Evolutionary conservation across 306 rosid genomes (phyloP), one percentile per base, ranked within the genome.

Genomic region (Quercus gilva): DNA sequence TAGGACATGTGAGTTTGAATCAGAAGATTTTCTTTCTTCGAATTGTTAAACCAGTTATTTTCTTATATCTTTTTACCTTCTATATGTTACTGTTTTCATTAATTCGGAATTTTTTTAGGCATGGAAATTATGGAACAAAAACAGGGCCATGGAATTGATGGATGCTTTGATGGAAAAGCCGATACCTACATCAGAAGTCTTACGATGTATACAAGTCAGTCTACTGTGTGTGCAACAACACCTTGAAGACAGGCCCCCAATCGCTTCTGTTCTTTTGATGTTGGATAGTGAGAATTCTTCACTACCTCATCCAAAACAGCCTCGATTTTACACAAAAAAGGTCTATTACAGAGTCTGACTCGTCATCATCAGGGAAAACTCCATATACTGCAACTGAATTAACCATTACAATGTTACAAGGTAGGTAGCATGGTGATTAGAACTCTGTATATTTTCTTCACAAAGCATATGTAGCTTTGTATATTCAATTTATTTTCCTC

Each of bases 81-180:
- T 9, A 23, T n/a, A 8, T 51, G 4, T 29, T 64, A 37, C 21
- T 26, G 13, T 52, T 41, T 15, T 13, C 5, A 76, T 37, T 13
- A 5, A 76, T 37, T 28, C 4, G 72, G 15, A 61, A 79, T 78
- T 56, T 29, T 78, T 72, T 29, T 76, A 87, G 93, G 90, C 91
- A 74, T 88, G 92, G 95, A 81, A 88, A 63, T 53, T 88, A 21
- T 89, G 95, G 92, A 87, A 69, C 56, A 92, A 87, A 85, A 76
- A 53, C 6, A 87, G 69, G 67, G 68, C 69, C 17, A 19, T 71
- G 76, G 92, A 89, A 56, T 2, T 91, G 72, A 81, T 84, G 63
- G 95, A 91, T 83, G 69, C 80, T 10, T 29, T 83, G 56, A 60
- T 87, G 15, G 88, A 55, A 52, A 79, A 75, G 28, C 13, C 81